These are phyloP conservation scores for Golubevia sp. DNA, from an alignment of 1,284 basidiomycete species.

Conservation along the genomic window DNA sequence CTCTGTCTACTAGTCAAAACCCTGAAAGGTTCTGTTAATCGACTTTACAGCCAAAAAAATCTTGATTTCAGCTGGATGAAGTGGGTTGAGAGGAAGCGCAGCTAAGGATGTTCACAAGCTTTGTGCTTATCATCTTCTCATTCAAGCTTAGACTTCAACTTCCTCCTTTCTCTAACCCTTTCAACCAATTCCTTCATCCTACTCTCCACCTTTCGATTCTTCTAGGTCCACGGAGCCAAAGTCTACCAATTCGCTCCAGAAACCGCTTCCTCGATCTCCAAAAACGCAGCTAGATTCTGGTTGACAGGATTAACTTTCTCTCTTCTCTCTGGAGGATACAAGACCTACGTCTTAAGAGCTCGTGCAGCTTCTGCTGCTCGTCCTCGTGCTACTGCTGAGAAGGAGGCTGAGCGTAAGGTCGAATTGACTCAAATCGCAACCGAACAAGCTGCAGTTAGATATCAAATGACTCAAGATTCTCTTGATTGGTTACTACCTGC, in stretches of 20 bases:
- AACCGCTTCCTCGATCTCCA: conserved; percentile 45
- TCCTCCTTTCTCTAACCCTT: not conserved
- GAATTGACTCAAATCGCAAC: conserved; percentile 52
- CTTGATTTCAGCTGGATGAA: too few species aligned
- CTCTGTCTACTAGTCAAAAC: not conserved
- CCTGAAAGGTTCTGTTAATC: too few species aligned
- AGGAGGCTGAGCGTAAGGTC: conserved; percentile 60
- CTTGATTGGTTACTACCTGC: conserved; percentile 58
- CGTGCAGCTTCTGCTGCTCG: conserved; percentile 38
- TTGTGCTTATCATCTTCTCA: too few species aligned
- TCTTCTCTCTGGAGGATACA: conserved; percentile 54
- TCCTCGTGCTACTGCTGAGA: conserved; percentile 56
- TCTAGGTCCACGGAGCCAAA: conserved; percentile 50
- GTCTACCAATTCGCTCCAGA: conserved; percentile 52
- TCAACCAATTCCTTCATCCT: not conserved
- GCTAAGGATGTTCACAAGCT: too few species aligned
- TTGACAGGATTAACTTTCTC: conserved; percentile 51
- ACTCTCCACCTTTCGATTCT: not conserved
- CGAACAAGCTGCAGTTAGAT: conserved; percentile 53
- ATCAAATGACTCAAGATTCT: conserved; percentile 59
- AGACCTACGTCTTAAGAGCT: conserved; percentile 53
- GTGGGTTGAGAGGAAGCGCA: too few species aligned
- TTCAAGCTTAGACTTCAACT: too few species aligned
- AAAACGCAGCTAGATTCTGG: conserved; percentile 59
- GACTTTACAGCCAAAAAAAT: too few species aligned